Percentiles rank a stretch among this genome's conserved stretches.
phyloP scores from a whole-genome alignment of 176 grass and related monocot species.

The barley (Hordeum vulgare) region DNA sequence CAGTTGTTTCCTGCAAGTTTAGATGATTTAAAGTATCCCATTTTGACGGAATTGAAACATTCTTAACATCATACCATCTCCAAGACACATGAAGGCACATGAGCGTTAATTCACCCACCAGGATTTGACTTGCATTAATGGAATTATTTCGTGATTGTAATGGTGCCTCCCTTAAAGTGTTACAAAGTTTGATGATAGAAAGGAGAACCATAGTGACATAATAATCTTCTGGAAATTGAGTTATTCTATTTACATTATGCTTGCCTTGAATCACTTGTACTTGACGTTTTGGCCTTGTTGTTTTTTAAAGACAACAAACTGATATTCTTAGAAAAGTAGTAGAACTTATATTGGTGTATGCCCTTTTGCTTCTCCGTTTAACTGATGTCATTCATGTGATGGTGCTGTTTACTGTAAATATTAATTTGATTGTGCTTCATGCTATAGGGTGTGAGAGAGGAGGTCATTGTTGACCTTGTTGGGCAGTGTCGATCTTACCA shows the following conservation, averaged over 20 bases:
- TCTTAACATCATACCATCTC: background rate
- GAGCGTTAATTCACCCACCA: too few relatives aligned
- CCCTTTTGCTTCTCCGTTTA: background rate
- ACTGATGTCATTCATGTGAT: background rate
- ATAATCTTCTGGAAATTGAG: background rate
- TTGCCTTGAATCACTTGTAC: background rate
- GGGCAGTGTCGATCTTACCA: constrained; percentile 86
- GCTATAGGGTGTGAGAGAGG: constrained; percentile 75
- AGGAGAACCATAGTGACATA: background rate
- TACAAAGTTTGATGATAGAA: background rate
- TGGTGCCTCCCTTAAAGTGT: background rate
- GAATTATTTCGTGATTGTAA: background rate
- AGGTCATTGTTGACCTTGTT: constrained; percentile 88
- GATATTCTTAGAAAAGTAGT: background rate
- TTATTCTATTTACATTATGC: background rate
- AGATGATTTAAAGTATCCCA: background rate
- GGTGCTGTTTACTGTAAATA: background rate
- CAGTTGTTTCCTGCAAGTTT: background rate
- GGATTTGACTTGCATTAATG: too few relatives aligned
- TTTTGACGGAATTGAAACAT: background rate
- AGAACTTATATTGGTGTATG: background rate
- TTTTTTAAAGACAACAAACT: background rate
- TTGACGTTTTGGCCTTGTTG: background rate
- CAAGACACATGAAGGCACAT: background rate
- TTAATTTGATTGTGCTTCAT: constrained; percentile 23